A percentile compares a stretch with the other conserved stretches of the same genome.
phyloP scores from a whole-genome alignment of 768 basidiomycete genomes.

The Strobilomyces dryophilus region DNA sequence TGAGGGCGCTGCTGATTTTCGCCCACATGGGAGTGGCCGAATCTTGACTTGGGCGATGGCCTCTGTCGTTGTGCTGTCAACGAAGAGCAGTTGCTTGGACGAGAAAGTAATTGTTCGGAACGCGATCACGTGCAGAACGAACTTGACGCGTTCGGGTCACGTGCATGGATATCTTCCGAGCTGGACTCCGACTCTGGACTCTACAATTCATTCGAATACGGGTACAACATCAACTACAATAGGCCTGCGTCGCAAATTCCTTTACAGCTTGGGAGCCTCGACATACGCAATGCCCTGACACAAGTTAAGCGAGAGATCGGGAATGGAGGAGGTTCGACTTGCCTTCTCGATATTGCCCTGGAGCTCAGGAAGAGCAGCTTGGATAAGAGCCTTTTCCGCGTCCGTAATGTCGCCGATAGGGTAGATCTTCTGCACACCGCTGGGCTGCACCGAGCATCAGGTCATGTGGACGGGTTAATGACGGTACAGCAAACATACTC shows the following conservation, averaged over 20 bases:
- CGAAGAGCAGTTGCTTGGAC: neutral
- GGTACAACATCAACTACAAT: conserved; percentile 7
- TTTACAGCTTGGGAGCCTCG: conserved; percentile 26
- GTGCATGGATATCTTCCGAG: conserved; percentile 9
- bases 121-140: conserved; percentile 26
- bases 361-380: conserved; percentile 80
- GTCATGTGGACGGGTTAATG: neutral
- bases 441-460: conserved; percentile 42
- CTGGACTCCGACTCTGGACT: neutral
- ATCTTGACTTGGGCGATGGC: neutral
- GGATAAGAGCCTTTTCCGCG: conserved; percentile 71
- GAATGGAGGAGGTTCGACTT: conserved; percentile 15
- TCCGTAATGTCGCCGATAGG: conserved; percentile 72
- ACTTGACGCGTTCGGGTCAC: conserved; percentile 27
- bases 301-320: neutral
- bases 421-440: conserved; percentile 79
- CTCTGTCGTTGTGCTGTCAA: too few species aligned
- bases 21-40: conserved; percentile 48
- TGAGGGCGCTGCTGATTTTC: conserved; percentile 55
- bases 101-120: neutral
- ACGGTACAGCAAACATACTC: conserved; percentile 43
- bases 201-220: conserved; percentile 5
- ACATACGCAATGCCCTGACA: conserved; percentile 27
- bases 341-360: conserved; percentile 68
- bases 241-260: neutral